Base-by-base conservation (phyloP, 352 stramenopile species). In the Pythium aphanidermatum region DNA sequence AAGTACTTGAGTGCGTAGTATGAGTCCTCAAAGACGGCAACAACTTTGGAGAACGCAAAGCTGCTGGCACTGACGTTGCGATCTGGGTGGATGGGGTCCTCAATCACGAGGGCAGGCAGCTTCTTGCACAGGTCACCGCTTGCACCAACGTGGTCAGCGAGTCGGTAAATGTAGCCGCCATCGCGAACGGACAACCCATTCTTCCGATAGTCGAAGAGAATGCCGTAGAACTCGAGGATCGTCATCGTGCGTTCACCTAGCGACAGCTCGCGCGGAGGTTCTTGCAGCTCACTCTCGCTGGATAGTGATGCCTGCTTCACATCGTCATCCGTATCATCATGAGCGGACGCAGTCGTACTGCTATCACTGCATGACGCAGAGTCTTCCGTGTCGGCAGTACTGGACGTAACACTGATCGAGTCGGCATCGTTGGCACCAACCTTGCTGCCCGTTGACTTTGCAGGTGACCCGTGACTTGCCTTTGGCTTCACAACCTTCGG, bases 1-100 rank as follows among this genome's bases (percentile, higher is more conserved):
- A 86, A 87, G 57, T 90, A 94, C 68, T 86, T 81, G 27, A 94
- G 68, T 8, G 79, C 77, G 42, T 89, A 92, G 52, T 80, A 94
- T 25, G 80, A 79, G 52, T 94, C 82, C 40, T 94, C 82, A 45
- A 92, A 92, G 31, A 91, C 53, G 1, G 79, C 71, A 7, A 94
- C 80, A 19, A 94, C 80, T 38, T 88, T 87, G 35, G 74, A 74
- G 42, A 91, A 92, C 14, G 79, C 79, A 54, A 89, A 94, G 59
- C 77, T 94, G 41, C 76, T 85, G n/a, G 82, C 79, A 32, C 79
- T 86, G 6, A 94, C 82, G 27, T 94, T 94, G 47, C 80, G 75
- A 40, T 92, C 79, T 4, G 82, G 80, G 42, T 94, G 71, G 47
- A 94, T 92, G n/a, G 82, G 79, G 51, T 92, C 82, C 37, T 94